phyloP scores from a whole-genome alignment of 805 yeast genomes.

The Starmerella bombi region DNA sequence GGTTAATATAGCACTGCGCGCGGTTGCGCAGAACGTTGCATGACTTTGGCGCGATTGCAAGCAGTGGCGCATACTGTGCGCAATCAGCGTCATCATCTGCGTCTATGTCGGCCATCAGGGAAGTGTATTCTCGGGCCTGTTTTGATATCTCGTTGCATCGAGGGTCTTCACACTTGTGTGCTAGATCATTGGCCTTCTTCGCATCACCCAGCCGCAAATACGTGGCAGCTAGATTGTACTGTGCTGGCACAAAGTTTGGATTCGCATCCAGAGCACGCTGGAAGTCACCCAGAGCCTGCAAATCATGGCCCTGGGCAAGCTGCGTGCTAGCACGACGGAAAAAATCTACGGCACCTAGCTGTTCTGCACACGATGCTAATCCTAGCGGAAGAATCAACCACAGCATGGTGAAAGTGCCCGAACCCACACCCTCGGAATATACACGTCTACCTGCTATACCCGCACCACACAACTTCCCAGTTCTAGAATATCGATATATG shows the following conservation, averaged over 20 bases:
- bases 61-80: slow-evolving; percentile 4
- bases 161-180: slow-evolving; percentile 11
- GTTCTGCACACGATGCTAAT: neutral
- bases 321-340: slow-evolving; percentile 30
- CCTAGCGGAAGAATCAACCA: neutral
- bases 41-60: slow-evolving; percentile 24
- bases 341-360: slow-evolving; percentile 19
- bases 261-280: slow-evolving; percentile 25
- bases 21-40: slow-evolving; percentile 23
- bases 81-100: slow-evolving; percentile 7
- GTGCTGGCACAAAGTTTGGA: slow-evolving; percentile 28
- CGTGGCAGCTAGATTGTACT: slow-evolving; percentile 26
- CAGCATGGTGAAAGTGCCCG: neutral
- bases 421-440: neutral
- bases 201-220: slow-evolving; percentile 25
- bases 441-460: too few relatives aligned
- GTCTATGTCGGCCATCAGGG: neutral
- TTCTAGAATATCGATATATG: too few relatives aligned
- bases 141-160: slow-evolving; percentile 18
- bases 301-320: slow-evolving; percentile 26
- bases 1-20: slow-evolving; percentile 25
- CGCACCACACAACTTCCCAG: too few relatives aligned
- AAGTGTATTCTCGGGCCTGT: slow-evolving; percentile 2
- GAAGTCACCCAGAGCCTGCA: slow-evolving; percentile 29
- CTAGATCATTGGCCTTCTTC: slow-evolving; percentile 20